Evolutionary conservation across 257 asterid species (phyloP).

Genomic region (Capsicum pubescens): DNA sequence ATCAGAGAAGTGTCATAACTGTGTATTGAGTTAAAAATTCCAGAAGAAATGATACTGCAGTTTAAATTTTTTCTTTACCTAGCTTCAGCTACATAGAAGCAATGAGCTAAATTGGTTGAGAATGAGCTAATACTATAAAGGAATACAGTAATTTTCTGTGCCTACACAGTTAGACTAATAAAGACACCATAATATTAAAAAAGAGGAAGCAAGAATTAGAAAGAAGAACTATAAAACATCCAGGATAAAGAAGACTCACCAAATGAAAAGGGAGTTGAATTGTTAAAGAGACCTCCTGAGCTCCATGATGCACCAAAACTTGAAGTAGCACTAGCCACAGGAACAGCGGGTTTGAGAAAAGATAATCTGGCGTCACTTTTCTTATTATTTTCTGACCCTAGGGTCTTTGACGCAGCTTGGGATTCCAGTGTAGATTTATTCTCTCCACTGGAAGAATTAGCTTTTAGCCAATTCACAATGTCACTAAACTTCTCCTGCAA

Average conservation of each 20-base stretch:
- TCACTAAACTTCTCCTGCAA: slow-evolving; percentile 92
- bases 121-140: not conserved
- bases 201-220: not conserved
- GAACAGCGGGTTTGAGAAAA: slow-evolving; percentile 15
- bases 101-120: not conserved
- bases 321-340: slow-evolving; percentile 28
- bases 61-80: not conserved
- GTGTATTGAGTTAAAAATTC: not conserved
- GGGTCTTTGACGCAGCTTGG: slow-evolving; percentile 30
- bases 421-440: slow-evolving; percentile 31
- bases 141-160: not conserved
- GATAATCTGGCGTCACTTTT: slow-evolving; percentile 19
- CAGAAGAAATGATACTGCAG: slow-evolving; percentile 1
- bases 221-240: not conserved
- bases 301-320: slow-evolving; percentile 32
- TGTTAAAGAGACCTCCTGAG: slow-evolving; percentile 37
- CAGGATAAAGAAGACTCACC: slow-evolving; percentile 40
- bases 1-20: not conserved
- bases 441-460: slow-evolving; percentile 49
- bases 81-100: not conserved
- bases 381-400: slow-evolving; percentile 26
- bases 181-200: not conserved
- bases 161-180: not conserved
- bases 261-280: slow-evolving; percentile 43
- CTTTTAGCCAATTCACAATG: slow-evolving; percentile 84